phyloP scores from a whole-genome alignment of 306 rosid genomes.

The Trichosanthes cucumerina region DNA sequence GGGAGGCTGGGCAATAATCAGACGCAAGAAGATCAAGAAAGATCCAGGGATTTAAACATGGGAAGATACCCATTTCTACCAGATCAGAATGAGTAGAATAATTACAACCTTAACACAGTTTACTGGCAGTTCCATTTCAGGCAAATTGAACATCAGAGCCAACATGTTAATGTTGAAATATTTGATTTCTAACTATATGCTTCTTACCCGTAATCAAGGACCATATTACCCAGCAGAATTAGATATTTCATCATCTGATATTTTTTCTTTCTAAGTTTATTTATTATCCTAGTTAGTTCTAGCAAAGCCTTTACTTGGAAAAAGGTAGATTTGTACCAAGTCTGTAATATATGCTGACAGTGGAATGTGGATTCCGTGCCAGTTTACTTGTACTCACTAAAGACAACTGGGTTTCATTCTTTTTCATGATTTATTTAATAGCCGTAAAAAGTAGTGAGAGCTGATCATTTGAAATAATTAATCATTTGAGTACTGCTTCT shows the following conservation, averaged over 20 bases:
- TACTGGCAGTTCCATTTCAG: conserved; percentile 1
- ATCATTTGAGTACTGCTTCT: background rate
- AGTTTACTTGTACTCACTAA: background rate
- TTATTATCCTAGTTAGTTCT: background rate
- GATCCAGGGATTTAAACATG: background rate
- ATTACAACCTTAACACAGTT: background rate
- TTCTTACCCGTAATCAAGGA: background rate
- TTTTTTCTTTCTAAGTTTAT: background rate
- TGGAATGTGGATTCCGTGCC: background rate
- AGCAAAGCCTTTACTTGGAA: background rate
- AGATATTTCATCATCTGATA: background rate
- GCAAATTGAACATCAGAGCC: conserved; percentile 15
- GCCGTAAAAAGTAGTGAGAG: background rate
- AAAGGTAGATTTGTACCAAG: background rate
- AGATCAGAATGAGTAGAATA: background rate
- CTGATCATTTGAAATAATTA: background rate
- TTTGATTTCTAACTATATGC: background rate
- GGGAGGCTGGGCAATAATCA: conserved; percentile 12
- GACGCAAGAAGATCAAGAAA: background rate
- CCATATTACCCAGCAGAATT: background rate
- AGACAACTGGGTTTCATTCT: background rate
- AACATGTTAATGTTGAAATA: conserved; percentile 10
- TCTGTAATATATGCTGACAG: background rate
- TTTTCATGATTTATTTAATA: background rate
- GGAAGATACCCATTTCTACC: background rate